Evolutionary conservation across 2,329 filamentous ascomycete species (phyloP), one percentile per base, ranked within the genome.

Genomic region (Acrodontium crateriforme): DNA sequence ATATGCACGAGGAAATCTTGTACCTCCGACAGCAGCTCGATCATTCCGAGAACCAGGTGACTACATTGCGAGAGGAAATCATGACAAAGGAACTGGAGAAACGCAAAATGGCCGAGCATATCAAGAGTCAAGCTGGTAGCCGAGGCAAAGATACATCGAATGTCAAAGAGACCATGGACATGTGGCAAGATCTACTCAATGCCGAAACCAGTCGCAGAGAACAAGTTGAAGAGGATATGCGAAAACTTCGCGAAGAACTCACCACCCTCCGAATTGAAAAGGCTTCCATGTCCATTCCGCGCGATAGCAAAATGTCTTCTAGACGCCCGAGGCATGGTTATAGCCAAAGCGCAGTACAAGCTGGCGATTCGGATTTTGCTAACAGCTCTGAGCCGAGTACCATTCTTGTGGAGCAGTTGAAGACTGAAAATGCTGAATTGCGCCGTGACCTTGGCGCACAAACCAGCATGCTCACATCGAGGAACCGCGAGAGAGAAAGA

Each of bases 381-480:
- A 57, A 44, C 21, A 45, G 40, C 21, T 25, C 36, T 24, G 40
- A 38, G 16, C 39, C 39, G 5, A 38, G 32, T n/a, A 25, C 24
- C 57, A 62, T 21, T 62, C 63, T 32, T 60, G 62, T 21, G n/a
- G 83, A 93, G 37, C 78, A 91, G 41, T 60, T 95, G 16, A 77
- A 81, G 28, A 83, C 87, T 48, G 87, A 95, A 47, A 95, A 94
- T 45, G 82, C 83, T 3, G 87, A 94, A 51, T 58, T 98, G 17
- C 74, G 87, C 29, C 78, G 85, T 29, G 85, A 95, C 53, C 80
- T 95, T 16, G 83, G 85, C 36, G 89, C 89, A 3, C 89, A 98
- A 52, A 92, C 85, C 1, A 94, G 85, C 0, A 95, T 98, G 83
- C 68, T 98, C 18, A 94, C 87, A 1, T 95, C 89, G 18, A 71